Evolutionary conservation across 805 yeast species (phyloP).

Genomic region (Kodamaea hsintzibuensis): DNA sequence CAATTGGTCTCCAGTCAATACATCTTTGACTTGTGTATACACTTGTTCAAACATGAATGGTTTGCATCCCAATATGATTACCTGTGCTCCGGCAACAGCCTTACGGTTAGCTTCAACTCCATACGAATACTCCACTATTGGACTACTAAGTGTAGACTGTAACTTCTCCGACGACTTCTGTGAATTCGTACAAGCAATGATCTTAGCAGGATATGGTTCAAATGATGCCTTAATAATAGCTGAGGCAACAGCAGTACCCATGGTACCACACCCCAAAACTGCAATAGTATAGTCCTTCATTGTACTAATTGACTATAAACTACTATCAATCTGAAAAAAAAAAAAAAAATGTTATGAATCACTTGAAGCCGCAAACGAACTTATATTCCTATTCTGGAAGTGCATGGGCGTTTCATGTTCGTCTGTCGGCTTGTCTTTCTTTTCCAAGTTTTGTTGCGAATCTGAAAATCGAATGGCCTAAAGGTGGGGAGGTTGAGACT

Average conservation of each 20-base stretch:
- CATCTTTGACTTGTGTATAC: constrained; percentile 48
- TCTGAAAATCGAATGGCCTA: not conserved
- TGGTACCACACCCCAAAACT: constrained; percentile 90
- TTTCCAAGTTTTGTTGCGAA: not conserved
- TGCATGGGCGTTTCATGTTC: not conserved
- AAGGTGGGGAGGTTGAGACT: not conserved
- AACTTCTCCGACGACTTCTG: constrained; percentile 39
- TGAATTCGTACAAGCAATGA: constrained; percentile 76
- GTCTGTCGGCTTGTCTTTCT: not conserved
- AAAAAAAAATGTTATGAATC: not conserved
- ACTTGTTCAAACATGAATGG: constrained; percentile 76
- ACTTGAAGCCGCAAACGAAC: not conserved
- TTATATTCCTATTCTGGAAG: not conserved
- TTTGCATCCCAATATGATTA: constrained; percentile 82
- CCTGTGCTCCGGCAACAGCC: constrained; percentile 65
- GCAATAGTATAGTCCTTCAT: constrained; percentile 57
- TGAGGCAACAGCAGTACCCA: constrained; percentile 90
- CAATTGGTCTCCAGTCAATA: constrained; percentile 53
- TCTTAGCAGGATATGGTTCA: constrained; percentile 62
- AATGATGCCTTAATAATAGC: constrained; percentile 61
- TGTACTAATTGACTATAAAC: not conserved
- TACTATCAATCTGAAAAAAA: not conserved
- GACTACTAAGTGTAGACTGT: constrained; percentile 44
- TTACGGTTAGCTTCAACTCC: constrained; percentile 45
- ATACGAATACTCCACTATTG: constrained; percentile 52